phyloP scores from a whole-genome alignment of 352 stramenopile species.

The Phytophthora palmivora region DNA sequence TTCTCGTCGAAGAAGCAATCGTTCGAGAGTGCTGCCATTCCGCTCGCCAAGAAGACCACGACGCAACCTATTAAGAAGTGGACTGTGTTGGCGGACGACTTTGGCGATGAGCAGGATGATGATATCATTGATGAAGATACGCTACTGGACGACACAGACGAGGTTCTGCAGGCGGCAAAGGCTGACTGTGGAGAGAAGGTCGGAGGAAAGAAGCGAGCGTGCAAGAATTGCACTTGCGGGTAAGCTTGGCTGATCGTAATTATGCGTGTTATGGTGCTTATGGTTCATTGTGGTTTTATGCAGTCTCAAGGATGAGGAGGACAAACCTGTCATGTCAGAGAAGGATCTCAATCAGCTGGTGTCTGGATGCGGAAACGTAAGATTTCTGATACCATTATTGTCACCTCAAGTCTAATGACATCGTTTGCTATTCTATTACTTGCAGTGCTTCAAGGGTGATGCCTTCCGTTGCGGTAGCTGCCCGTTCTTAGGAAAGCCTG shows the following conservation, averaged over 20 bases:
- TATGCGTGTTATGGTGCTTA: slow-evolving; percentile 1
- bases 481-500: slow-evolving; percentile 96
- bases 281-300: neutral
- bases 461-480: slow-evolving; percentile 97
- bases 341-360: slow-evolving; percentile 79
- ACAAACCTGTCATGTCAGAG: slow-evolving; percentile 78
- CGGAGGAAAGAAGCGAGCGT: slow-evolving; percentile 92
- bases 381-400: neutral
- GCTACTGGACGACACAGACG: slow-evolving; percentile 84
- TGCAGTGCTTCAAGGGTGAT: slow-evolving; percentile 96
- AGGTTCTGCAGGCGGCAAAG: slow-evolving; percentile 77
- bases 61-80: slow-evolving; percentile 64
- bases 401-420: slow-evolving; percentile 5
- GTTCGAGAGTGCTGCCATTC: slow-evolving; percentile 61
- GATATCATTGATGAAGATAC: slow-evolving; percentile 89
- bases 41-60: slow-evolving; percentile 53
- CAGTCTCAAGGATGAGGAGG: slow-evolving; percentile 75
- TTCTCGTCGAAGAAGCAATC: slow-evolving; percentile 75
- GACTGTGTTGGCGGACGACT: slow-evolving; percentile 74
- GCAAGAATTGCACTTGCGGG: slow-evolving; percentile 98
- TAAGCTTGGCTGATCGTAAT: slow-evolving; percentile 24
- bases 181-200: slow-evolving; percentile 80
- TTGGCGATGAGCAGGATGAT: slow-evolving; percentile 59
- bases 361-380: slow-evolving; percentile 87
- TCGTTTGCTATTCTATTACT: slow-evolving; percentile 14